Conservation (phyloP, 2,329 filamentous ascomycete species). For the Calonectria pseudoturangicola region DNA sequence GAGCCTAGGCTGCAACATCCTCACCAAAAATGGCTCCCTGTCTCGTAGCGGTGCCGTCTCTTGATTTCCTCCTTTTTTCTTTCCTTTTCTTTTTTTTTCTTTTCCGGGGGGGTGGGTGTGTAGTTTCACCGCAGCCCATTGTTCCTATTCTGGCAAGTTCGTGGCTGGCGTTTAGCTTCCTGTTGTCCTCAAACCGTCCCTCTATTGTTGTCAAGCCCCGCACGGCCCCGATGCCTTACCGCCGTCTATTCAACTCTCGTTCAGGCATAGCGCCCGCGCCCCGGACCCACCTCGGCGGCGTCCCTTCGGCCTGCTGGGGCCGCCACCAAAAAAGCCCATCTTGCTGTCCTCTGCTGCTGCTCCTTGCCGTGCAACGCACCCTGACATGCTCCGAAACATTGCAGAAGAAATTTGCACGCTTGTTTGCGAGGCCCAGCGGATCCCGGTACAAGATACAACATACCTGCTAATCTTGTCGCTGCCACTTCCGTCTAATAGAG, state of each 20-base stretch:
- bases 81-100: neutral
- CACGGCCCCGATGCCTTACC: conserved; percentile 43
- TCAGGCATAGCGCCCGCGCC: conserved; percentile 56
- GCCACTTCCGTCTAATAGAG: neutral
- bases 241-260: conserved; percentile 52
- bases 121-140: conserved; percentile 2
- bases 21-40: neutral
- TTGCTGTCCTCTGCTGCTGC: neutral
- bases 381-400: conserved; percentile 6
- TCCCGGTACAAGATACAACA: neutral
- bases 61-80: neutral
- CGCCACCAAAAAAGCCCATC: neutral
- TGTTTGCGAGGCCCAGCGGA: neutral
- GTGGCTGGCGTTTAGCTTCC: conserved; percentile 49
- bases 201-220: conserved; percentile 58
- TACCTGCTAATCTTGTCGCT: neutral
- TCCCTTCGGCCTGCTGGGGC: conserved; percentile 10
- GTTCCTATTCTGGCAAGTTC: conserved; percentile 9
- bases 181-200: conserved; percentile 56
- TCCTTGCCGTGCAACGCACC: neutral
- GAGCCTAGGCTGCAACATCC: neutral
- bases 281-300: conserved; percentile 41
- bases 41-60: neutral
- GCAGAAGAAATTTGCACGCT: neutral
- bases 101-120: neutral